phyloP scores from a whole-genome alignment of 2,329 filamentous ascomycete species.

The Trichoderma sp. region DNA sequence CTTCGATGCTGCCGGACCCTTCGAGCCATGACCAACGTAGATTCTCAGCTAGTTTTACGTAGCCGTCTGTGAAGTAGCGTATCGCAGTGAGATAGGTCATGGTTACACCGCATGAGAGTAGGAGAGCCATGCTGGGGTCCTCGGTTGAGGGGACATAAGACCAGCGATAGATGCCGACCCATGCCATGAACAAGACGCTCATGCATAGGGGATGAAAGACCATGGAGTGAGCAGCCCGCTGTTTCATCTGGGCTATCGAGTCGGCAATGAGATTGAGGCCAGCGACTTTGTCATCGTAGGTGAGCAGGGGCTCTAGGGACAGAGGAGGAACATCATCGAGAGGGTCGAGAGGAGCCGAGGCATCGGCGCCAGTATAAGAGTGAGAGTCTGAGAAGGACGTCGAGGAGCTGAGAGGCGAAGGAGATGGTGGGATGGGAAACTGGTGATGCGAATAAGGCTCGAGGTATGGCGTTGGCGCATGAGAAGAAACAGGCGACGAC shows the following conservation, averaged over 20 bases:
- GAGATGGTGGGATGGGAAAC: conserved; percentile 47
- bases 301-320: conserved; percentile 58
- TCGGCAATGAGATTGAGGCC: conserved; percentile 76
- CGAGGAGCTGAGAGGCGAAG: conserved; percentile 55
- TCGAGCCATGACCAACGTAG: conserved; percentile 64
- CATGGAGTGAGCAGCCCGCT: conserved; percentile 63
- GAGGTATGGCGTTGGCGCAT: conserved; percentile 65
- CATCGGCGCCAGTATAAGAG: conserved; percentile 33
- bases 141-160: conserved; percentile 51
- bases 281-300: conserved; percentile 61
- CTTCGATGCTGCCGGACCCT: conserved; percentile 42
- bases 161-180: conserved; percentile 50
- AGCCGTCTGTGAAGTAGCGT: conserved; percentile 61
- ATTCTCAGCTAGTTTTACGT: conserved; percentile 63
- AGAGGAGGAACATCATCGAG: conserved; percentile 61
- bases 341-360: conserved; percentile 34
- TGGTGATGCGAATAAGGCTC: conserved; percentile 49
- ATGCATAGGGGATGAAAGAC: conserved; percentile 63
- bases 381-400: conserved; percentile 6
- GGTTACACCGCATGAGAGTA: conserved; percentile 60
- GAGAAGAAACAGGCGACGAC: conserved; percentile 62
- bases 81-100: conserved; percentile 65
- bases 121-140: conserved; percentile 51
- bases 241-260: conserved; percentile 79
- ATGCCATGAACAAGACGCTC: conserved; percentile 45